phyloP scores from a whole-genome alignment of 257 asterid genomes.

The Scutellaria minor region DNA sequence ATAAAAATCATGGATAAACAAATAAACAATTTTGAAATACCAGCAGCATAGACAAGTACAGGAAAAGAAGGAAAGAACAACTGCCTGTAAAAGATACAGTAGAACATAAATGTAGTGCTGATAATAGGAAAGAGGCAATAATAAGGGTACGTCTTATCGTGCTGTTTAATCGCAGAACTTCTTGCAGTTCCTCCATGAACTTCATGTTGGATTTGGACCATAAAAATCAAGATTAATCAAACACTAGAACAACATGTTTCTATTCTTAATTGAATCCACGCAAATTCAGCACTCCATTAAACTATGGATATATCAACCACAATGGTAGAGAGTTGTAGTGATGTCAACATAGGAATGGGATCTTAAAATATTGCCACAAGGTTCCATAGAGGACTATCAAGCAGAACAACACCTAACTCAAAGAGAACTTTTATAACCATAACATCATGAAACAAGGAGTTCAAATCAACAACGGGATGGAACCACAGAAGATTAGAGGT shows the following conservation, averaged over 20 bases:
- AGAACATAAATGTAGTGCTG: neutral
- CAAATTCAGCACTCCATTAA: too few relatives aligned
- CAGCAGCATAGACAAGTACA: slow-evolving; percentile 1
- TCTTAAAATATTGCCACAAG: too few relatives aligned
- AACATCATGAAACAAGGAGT: too few relatives aligned
- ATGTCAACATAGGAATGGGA: too few relatives aligned
- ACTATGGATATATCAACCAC: too few relatives aligned
- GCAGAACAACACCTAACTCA: too few relatives aligned
- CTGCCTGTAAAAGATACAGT: neutral
- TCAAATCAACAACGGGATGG: too few relatives aligned
- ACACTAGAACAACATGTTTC: neutral
- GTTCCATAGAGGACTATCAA: too few relatives aligned
- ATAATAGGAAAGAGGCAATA: neutral
- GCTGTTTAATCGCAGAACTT: neutral
- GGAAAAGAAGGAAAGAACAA: neutral
- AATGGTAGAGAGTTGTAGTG: too few relatives aligned
- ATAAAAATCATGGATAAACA: neutral
- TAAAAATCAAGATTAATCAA: neutral
- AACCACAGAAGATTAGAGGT: too few relatives aligned
- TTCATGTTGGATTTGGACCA: neutral
- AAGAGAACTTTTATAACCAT: too few relatives aligned
- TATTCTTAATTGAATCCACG: too few relatives aligned
- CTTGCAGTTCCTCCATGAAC: neutral
- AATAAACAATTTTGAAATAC: neutral
- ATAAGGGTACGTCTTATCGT: neutral